Evolutionary conservation across 768 basidiomycete species (phyloP).

Genomic region (Favolaschia claudopus): DNA sequence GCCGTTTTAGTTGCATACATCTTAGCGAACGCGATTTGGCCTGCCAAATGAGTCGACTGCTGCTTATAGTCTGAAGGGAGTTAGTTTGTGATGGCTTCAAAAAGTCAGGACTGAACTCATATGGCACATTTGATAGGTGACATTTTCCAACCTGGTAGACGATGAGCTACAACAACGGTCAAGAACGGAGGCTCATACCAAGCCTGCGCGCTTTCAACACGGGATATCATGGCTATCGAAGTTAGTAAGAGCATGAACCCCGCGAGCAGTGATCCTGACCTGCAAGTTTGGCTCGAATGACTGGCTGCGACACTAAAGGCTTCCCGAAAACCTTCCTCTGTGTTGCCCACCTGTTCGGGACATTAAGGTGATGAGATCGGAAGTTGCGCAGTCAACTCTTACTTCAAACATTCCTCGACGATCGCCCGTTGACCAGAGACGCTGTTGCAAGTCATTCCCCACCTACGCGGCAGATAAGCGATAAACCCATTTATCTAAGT

Average conservation of each 20-base stretch:
- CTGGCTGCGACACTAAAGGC: constrained; percentile 81
- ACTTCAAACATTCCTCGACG: constrained; percentile 81
- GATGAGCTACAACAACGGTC: no score
- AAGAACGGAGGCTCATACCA: no score
- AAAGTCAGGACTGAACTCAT: constrained; percentile 91
- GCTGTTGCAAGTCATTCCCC: constrained; percentile 71
- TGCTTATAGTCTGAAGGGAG: no score
- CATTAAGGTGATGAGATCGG: background rate
- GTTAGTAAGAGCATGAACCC: background rate
- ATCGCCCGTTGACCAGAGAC: constrained; percentile 64
- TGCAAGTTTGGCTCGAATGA: constrained; percentile 80
- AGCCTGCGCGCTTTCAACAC: constrained; percentile 80
- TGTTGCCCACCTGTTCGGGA: constrained; percentile 64
- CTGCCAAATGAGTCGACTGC: constrained; percentile 29
- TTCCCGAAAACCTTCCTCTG: constrained; percentile 94
- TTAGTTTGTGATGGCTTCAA: no score
- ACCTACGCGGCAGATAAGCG: constrained; percentile 39
- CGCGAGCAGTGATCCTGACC: background rate
- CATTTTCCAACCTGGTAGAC: constrained; percentile 85
- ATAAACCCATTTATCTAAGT: no score
- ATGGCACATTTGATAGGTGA: constrained; percentile 88
- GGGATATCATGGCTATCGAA: constrained; percentile 69
- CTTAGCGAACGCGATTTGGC: constrained; percentile 83
- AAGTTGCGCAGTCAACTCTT: constrained; percentile 24
- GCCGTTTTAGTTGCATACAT: constrained; percentile 78